phyloP scores from a whole-genome alignment of 2,329 filamentous ascomycete species.

The Neocucurbitaria cava region DNA sequence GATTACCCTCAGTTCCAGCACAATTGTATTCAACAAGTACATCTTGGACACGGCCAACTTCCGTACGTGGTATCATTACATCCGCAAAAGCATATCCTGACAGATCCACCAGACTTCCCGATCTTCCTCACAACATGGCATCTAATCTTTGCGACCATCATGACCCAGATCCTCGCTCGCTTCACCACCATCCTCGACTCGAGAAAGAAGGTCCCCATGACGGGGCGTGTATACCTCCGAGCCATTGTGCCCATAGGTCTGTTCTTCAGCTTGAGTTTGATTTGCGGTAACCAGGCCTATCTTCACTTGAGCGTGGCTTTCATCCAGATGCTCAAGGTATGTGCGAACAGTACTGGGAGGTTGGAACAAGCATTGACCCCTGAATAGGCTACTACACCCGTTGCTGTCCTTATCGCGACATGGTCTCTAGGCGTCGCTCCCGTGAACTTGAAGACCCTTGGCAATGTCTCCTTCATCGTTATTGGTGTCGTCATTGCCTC shows the following conservation, averaged over 20 bases:
- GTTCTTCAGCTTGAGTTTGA: slow-evolving; percentile 95
- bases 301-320: slow-evolving; percentile 95
- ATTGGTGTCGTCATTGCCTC: slow-evolving; percentile 94
- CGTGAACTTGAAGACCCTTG: slow-evolving; percentile 83
- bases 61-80: slow-evolving; percentile 62
- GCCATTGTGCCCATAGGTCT: slow-evolving; percentile 94
- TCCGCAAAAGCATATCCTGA: slow-evolving; percentile 33
- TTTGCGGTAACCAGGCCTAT: slow-evolving; percentile 95
- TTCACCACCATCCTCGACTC: slow-evolving; percentile 91
- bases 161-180: slow-evolving; percentile 91
- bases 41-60: slow-evolving; percentile 87
- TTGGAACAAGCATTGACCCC: slow-evolving; percentile 9
- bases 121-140: slow-evolving; percentile 91
- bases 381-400: slow-evolving; percentile 84
- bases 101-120: slow-evolving; percentile 34
- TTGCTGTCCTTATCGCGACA: slow-evolving; percentile 87
- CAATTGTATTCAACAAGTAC: slow-evolving; percentile 99
- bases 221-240: slow-evolving; percentile 86
- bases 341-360: slow-evolving; percentile 9
- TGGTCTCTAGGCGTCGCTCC: slow-evolving; percentile 87
- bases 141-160: slow-evolving; percentile 87
- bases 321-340: slow-evolving; percentile 98
- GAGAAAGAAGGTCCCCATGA: slow-evolving; percentile 97
- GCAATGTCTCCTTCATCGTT: slow-evolving; percentile 94
- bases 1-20: slow-evolving; percentile 90